phyloP scores from a whole-genome alignment of 192 early-diverging fungal genomes.

The Podila epicladia region DNA sequence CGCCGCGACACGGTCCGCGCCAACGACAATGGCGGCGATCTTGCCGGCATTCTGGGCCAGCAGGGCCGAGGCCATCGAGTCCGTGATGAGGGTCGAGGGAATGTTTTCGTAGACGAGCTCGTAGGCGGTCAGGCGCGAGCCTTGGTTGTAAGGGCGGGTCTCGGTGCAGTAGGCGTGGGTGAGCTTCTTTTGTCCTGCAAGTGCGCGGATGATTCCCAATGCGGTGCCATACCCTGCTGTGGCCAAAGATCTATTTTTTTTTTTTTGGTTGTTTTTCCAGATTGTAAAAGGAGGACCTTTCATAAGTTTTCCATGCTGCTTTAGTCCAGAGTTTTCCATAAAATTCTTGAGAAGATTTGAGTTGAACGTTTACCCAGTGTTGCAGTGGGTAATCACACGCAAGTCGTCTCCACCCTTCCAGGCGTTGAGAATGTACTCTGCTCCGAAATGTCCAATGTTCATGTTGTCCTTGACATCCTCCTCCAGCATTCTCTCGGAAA shows the following conservation, averaged over 20 bases:
- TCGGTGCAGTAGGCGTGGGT: slow-evolving; percentile 93
- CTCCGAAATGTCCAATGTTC: slow-evolving; percentile 85
- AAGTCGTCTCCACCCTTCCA: slow-evolving; percentile 50
- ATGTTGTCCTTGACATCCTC: slow-evolving; percentile 90
- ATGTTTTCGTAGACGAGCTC: slow-evolving; percentile 95
- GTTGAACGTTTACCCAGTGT: slow-evolving; percentile 79
- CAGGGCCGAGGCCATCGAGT: slow-evolving; percentile 91
- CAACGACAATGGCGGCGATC: slow-evolving; percentile 91
- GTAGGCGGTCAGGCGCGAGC: slow-evolving; percentile 92
- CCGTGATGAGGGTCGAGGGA: slow-evolving; percentile 89
- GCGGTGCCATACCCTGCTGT: slow-evolving; percentile 93
- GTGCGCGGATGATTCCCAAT: slow-evolving; percentile 89
- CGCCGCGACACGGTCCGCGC: slow-evolving; percentile 94
- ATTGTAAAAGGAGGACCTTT: not conserved
- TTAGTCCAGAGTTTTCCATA: no score
- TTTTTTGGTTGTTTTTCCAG: not conserved
- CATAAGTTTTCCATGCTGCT: no score
- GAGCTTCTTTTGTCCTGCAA: slow-evolving; percentile 66
- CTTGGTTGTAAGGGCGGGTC: slow-evolving; percentile 99
- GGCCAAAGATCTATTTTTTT: slow-evolving; percentile 66
- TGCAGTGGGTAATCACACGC: slow-evolving; percentile 95
- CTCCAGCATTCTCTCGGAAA: slow-evolving; percentile 86
- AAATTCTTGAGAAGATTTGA: not conserved
- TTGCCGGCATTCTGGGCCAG: slow-evolving; percentile 60
- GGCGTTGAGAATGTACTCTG: slow-evolving; percentile 72